These are phyloP conservation scores for Yarrowia divulgata DNA, from an alignment of 805 yeast genomes.

Conservation along the genomic window DNA sequence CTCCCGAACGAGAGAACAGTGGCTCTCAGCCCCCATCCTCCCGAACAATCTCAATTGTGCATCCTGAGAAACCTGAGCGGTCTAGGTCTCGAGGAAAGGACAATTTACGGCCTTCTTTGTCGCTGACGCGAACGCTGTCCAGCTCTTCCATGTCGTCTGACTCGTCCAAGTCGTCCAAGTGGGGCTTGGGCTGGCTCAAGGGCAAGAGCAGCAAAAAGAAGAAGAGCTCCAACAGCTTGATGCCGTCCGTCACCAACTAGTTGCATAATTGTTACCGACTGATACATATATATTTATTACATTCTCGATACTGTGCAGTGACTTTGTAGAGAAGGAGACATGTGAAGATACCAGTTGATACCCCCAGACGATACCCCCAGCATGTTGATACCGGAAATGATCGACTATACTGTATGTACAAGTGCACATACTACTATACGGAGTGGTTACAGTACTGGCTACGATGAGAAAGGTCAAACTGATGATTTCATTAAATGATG, in stretches of 20 bases:
- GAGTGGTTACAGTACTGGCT: no score
- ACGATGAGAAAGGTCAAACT: no score
- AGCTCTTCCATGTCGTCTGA: slow-evolving; percentile 33
- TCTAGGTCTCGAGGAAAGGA: slow-evolving; percentile 32
- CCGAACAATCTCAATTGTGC: slow-evolving; percentile 36
- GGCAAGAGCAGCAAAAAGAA: slow-evolving; percentile 30
- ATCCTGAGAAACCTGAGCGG: slow-evolving; percentile 36
- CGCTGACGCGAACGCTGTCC: slow-evolving; percentile 36
- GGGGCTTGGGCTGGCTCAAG: slow-evolving; percentile 38
- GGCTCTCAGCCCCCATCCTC: slow-evolving; percentile 33
- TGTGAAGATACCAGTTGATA: no score
- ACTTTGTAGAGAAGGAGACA: neutral
- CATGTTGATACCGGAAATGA: no score
- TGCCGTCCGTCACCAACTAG: slow-evolving; percentile 28
- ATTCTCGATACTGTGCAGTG: slow-evolving; percentile 13
- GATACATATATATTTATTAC: slow-evolving; percentile 37
- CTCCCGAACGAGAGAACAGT: slow-evolving; percentile 26
- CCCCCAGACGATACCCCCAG: no score
- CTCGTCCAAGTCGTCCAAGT: slow-evolving; percentile 38
- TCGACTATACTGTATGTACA: no score
- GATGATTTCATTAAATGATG: no score
- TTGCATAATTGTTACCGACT: slow-evolving; percentile 1
- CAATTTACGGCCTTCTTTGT: slow-evolving; percentile 20
- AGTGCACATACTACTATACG: no score
- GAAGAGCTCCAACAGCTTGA: slow-evolving; percentile 15